Evolutionary conservation across 345 rosid species (phyloP).

Genomic region (Gossypium turneri): DNA sequence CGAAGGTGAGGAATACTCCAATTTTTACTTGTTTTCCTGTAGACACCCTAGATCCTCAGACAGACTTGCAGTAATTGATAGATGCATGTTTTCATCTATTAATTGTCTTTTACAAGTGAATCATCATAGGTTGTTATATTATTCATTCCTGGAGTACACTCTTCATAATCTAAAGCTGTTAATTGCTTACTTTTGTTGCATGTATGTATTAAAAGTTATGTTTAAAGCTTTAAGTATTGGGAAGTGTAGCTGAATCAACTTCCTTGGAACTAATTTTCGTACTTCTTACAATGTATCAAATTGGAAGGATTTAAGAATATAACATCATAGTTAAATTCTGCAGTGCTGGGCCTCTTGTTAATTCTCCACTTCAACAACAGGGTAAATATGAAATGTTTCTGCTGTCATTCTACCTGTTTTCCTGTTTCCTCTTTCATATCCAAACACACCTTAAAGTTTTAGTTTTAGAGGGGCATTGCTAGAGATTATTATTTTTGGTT

Average conservation of each 20-base stretch:
- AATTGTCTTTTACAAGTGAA: neutral
- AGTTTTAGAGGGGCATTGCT: neutral
- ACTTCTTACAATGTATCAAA: neutral
- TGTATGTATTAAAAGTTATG: neutral
- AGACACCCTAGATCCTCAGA: neutral
- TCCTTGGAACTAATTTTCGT: neutral
- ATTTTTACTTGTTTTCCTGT: neutral
- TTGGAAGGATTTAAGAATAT: neutral
- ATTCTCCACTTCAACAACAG: neutral
- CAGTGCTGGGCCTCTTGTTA: neutral
- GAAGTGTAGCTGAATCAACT: neutral
- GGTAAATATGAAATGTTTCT: neutral
- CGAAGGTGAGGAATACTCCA: conserved; percentile 46
- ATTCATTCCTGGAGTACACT: neutral
- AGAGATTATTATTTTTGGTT: neutral
- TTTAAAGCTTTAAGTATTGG: neutral
- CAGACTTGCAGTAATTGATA: neutral
- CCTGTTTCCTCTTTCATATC: neutral
- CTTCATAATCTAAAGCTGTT: neutral
- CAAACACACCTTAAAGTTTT: neutral
- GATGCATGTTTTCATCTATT: neutral
- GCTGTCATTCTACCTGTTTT: neutral
- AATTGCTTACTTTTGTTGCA: neutral
- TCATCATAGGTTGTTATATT: neutral
- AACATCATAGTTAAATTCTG: neutral